Base-by-base conservation (phyloP, 1,284 basidiomycete species). In the Moniliophthora roreri region DNA sequence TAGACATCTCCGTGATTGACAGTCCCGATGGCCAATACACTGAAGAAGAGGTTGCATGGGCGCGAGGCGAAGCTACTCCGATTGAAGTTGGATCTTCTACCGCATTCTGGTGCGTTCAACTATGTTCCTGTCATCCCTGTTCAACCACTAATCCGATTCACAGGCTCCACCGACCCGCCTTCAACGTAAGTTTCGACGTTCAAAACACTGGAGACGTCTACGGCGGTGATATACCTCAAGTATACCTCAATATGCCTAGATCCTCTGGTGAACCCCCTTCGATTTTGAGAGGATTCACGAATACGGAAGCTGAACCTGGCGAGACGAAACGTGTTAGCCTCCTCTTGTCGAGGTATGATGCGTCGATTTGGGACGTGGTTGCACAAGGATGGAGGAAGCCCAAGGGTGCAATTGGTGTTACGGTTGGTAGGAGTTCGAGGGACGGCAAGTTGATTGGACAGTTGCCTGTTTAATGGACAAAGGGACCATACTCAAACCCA, bases 91-190 rank as follows among this genome's bases (percentile, higher is more conserved):
- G 82, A 23, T 78, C 78, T 11, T 81, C 81, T 2, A 69, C 77
- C 8, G 82, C 84, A 6, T 60, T 79, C 23, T 86, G 84, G 78
- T 78, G 55, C 18, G 68, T 60, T 36, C 20, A 35, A 16, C 28
- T 48, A 1, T 21, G 8, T 24, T 15, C 34, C 2, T 8, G 23
- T 11, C 38, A 36, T 51, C n/a, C 4, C 2, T 23, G 41, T 24
- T 28, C 44, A 15, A 16, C 52, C 51, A 44, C 35, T 24, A n/a
- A 23, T 40, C 42, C 15, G n/a, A 26, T 52, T 9, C 26, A 32
- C 40, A 80, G 80, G 84, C 74, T 90, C 21, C 87, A 89, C 64
- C 72, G 78, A 49, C 85, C 87, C 4, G 77, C 76, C 2, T 82
- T 76, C 62, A 66, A 74, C 38, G 79, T 88, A 1, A 76, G 75